Conservation (phyloP, 768 basidiomycete genomes). For the Suillus ampliporus region DNA sequence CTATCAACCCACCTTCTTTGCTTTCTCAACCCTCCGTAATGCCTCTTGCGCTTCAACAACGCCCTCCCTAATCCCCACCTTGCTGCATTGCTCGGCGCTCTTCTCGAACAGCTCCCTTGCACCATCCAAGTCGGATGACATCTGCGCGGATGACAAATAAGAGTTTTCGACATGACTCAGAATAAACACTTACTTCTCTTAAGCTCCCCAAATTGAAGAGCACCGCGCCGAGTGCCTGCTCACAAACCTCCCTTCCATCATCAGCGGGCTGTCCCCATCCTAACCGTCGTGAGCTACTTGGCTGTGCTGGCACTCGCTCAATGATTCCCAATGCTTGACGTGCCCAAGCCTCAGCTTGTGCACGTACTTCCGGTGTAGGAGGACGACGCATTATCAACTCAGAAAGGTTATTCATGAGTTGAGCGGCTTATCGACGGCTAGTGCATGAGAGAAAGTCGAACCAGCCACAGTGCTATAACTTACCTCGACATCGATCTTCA, state of each 20-base stretch:
- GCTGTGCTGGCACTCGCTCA: constrained; percentile 28
- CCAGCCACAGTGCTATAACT: constrained; percentile 7
- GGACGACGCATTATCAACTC: constrained; percentile 44
- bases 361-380: constrained; percentile 42
- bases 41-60: constrained; percentile 41
- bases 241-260: constrained; percentile 49
- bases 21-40: constrained; percentile 33
- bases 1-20: constrained; percentile 1
- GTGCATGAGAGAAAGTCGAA: neutral
- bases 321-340: constrained; percentile 49
- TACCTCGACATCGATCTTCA: constrained; percentile 68
- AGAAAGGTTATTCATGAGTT: constrained; percentile 55
- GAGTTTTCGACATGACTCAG: neutral
- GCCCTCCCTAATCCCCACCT: constrained; percentile 40
- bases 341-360: constrained; percentile 67
- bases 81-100: constrained; percentile 38
- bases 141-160: constrained; percentile 27
- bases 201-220: constrained; percentile 68
- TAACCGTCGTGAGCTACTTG: constrained; percentile 17
- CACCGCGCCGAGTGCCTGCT: constrained; percentile 58
- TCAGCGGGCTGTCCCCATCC: constrained; percentile 18
- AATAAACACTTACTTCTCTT: constrained; percentile 42
- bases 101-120: constrained; percentile 38
- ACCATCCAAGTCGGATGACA: constrained; percentile 35
- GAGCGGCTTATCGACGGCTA: constrained; percentile 40